Evolutionary conservation across 2,329 filamentous ascomycete species (phyloP).

Genomic region (Dissoconium aciculare): DNA sequence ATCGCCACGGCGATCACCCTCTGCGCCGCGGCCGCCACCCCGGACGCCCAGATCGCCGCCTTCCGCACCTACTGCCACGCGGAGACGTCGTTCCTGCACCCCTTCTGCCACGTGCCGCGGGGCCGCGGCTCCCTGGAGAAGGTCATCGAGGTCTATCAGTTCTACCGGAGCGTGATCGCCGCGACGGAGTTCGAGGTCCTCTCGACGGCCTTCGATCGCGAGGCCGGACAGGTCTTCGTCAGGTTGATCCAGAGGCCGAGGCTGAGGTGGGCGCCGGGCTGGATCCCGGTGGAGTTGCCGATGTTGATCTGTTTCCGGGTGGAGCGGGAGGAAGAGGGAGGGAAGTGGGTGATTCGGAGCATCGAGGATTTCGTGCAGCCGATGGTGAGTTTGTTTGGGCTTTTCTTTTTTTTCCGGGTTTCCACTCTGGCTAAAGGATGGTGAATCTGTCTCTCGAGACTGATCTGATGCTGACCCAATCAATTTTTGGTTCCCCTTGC

Average conservation of each 20-base stretch:
- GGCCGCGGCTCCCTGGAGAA: not conserved
- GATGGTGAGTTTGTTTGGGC: not conserved
- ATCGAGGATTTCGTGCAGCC: not conserved
- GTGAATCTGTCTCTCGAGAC: no score
- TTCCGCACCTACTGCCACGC: not conserved
- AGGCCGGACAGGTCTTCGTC: not conserved
- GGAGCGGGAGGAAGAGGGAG: not conserved
- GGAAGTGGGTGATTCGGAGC: not conserved
- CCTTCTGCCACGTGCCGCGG: not conserved
- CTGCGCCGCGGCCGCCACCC: not conserved
- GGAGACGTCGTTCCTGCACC: not conserved
- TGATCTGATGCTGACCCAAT: no score
- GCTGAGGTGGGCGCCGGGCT: not conserved
- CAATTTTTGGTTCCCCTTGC: no score
- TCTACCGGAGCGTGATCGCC: not conserved
- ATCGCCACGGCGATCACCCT: not conserved
- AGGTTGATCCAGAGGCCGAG: not conserved
- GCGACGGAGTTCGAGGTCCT: not conserved
- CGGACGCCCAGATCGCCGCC: not conserved
- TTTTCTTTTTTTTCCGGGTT: not conserved
- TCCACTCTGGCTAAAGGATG: not conserved
- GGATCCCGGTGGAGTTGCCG: not conserved
- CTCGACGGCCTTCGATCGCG: not conserved
- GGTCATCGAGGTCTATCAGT: not conserved
- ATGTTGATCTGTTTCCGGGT: not conserved